These are phyloP conservation scores for Panaeolus papilionaceus DNA, from an alignment of 768 basidiomycete species.

Conservation along the genomic window DNA sequence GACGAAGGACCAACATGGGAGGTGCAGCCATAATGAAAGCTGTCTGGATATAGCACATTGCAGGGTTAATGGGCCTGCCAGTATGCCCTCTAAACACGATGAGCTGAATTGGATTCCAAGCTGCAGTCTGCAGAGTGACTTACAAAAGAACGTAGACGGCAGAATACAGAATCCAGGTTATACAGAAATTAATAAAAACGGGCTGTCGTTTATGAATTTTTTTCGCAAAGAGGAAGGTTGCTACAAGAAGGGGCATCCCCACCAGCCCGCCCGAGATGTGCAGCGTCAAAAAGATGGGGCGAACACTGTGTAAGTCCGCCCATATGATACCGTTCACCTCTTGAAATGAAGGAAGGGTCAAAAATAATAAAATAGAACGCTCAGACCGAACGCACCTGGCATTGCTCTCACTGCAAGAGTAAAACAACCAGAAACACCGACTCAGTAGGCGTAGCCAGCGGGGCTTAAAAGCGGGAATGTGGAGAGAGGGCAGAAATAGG, in stretches of 20 bases:
- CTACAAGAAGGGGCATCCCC: background rate
- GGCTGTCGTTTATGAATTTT: conserved; percentile 3
- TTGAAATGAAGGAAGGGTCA: background rate
- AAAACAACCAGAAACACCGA: background rate
- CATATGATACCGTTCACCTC: background rate
- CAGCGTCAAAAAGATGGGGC: background rate
- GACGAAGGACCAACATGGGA: background rate
- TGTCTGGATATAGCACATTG: conserved; percentile 5
- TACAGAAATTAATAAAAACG: conserved; percentile 1
- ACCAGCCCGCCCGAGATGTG: conserved; percentile 1
- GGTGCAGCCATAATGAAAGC: conserved; percentile 3
- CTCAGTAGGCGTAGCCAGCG: background rate
- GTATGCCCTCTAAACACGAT: background rate
- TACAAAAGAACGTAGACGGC: conserved; percentile 9
- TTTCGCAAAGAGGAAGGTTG: background rate
- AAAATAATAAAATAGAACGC: background rate
- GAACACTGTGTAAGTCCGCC: background rate
- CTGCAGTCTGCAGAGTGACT: background rate
- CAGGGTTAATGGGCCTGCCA: background rate
- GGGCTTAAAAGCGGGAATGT: background rate
- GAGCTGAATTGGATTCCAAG: background rate
- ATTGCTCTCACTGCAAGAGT: background rate
- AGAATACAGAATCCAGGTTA: background rate
- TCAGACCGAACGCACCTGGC: background rate
- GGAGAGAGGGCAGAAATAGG: background rate